These are phyloP conservation scores for Pachysandra terminalis DNA, from an alignment of 164 flowering plant species.

Conservation along the genomic window DNA sequence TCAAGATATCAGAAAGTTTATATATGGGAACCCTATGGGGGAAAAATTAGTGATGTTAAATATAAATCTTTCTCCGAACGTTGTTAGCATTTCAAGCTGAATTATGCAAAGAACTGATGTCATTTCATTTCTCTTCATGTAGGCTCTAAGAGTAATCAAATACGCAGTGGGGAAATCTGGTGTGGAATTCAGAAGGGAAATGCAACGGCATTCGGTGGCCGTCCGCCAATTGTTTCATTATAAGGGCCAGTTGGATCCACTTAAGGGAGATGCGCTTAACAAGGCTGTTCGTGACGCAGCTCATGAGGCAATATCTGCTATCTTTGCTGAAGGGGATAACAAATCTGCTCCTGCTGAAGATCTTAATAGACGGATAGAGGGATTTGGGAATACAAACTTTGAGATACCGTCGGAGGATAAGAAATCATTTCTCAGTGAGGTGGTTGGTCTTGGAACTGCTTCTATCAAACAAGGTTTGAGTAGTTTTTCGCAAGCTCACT, in stretches of 20 bases:
- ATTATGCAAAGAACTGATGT: not conserved
- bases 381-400: constrained; percentile 87
- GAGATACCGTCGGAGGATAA: constrained; percentile 72
- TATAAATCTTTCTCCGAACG: not conserved
- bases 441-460: constrained; percentile 90
- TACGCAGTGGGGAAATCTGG: constrained; percentile 93
- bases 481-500: constrained; percentile 59
- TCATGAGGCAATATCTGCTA: constrained; percentile 75
- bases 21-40: too few relatives aligned
- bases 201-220: constrained; percentile 86
- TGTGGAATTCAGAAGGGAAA: constrained; percentile 90
- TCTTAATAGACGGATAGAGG: constrained; percentile 69
- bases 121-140: constrained; percentile 15
- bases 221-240: constrained; percentile 83
- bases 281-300: constrained; percentile 93
- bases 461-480: constrained; percentile 82
- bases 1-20: not conserved
- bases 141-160: constrained; percentile 92
- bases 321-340: constrained; percentile 69
- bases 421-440: constrained; percentile 90
- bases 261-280: constrained; percentile 91
- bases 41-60: not conserved
- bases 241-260: constrained; percentile 81
- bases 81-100: not conserved
- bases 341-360: constrained; percentile 60